Evolutionary conservation across 768 basidiomycete genomes (phyloP), one percentile per base, ranked within the genome.

Genomic region (Auriscalpium microsporum): DNA sequence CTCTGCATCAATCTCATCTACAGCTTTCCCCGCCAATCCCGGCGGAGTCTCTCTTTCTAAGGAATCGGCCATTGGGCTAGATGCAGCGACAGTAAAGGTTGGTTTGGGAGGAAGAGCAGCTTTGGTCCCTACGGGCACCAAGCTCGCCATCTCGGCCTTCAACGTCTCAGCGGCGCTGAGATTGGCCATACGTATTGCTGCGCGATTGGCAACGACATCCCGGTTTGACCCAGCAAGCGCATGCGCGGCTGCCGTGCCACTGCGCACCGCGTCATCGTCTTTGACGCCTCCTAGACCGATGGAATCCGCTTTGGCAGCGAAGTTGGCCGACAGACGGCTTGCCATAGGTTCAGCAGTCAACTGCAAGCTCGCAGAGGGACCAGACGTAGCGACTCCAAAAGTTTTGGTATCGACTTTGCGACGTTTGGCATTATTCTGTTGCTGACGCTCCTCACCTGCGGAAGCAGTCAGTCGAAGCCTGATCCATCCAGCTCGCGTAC

Each of bases 101-200:
- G 33, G 64, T 37, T 47, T 61, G 47, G 42, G 65, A 21, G 53
- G 52, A n/a, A 55, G 38, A 62, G 62, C 38, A 47, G 55, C 54
- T 19, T 69, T 67, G 13, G 70, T 61, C 61, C 74, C 76, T 50
- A 73, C 67, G 11, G 78, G 73, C 52, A 69, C 60, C 46, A 75
- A 66, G 19, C 83, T 81, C 60, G 84, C 80, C 60, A 97, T 70
- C 70, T 97, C 91, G 51, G 91, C 93, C 72, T 91, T 94, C 64
- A 98, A 77, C 68, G 86, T 81, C 68, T 98, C 91, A 54, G 94
- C 94, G 46, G 95, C 95, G 74, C 84, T 91, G 83, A 98, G 82
- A 67, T 98, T 98, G 33, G 95, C 95, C 81, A 95, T 85, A 57
- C 94, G 83, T 60, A 96, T 91, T 23, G 89, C 90, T 59, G 83